phyloP scores from a whole-genome alignment of 345 rosid genomes.

The Atalantia buxifolia region DNA sequence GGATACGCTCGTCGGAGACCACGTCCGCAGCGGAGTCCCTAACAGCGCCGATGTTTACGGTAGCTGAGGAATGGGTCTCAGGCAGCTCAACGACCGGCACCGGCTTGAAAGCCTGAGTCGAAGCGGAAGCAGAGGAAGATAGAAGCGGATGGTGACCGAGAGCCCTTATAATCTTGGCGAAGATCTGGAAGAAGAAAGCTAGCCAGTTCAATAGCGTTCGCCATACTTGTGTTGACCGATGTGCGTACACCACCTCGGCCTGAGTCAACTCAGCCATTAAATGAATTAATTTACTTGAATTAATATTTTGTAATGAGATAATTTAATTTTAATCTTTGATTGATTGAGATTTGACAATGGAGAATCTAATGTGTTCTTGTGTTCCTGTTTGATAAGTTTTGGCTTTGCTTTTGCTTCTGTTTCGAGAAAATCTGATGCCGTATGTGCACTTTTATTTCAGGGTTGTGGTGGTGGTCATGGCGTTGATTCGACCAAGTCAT shows the following conservation, averaged over 20 bases:
- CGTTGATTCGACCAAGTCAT: slow-evolving; percentile 14
- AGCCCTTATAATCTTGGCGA: slow-evolving; percentile 62
- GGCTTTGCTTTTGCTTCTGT: background rate
- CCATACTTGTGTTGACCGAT: slow-evolving; percentile 63
- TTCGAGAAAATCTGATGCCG: background rate
- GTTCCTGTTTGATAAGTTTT: background rate
- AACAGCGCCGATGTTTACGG: slow-evolving; percentile 46
- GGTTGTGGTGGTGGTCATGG: slow-evolving; percentile 11
- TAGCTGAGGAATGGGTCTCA: slow-evolving; percentile 45
- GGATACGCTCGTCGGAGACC: slow-evolving; percentile 10
- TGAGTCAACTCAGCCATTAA: slow-evolving; percentile 92
- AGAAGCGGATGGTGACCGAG: slow-evolving; percentile 68
- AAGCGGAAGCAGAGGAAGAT: slow-evolving; percentile 41
- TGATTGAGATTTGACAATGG: background rate
- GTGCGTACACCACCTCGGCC: slow-evolving; percentile 71
- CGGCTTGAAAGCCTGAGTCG: slow-evolving; percentile 64
- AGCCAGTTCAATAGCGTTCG: slow-evolving; percentile 73
- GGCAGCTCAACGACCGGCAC: slow-evolving; percentile 69
- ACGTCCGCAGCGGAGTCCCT: slow-evolving; percentile 15
- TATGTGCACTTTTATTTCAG: background rate
- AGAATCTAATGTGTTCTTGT: background rate
- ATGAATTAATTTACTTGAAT: background rate
- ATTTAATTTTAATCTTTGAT: background rate
- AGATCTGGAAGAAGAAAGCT: slow-evolving; percentile 81
- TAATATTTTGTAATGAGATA: background rate